Conservation (phyloP, 2,329 filamentous ascomycete genomes). For the Cercospora beticola region DNA sequence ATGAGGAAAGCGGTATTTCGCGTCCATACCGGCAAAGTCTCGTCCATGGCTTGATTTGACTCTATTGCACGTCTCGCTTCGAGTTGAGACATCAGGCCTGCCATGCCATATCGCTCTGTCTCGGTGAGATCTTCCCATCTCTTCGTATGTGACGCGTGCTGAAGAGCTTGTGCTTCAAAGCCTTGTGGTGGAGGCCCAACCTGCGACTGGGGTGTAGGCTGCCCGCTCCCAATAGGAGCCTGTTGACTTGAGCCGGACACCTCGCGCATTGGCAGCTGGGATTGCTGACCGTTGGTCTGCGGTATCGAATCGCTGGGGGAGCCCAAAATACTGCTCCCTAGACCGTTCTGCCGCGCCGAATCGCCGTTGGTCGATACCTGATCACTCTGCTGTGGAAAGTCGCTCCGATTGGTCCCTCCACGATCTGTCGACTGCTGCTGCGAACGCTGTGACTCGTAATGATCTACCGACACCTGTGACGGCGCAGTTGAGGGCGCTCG, state of each 20-base stretch:
- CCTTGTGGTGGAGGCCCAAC: constrained; percentile 10
- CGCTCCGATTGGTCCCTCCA: constrained; percentile 53
- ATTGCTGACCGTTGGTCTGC: constrained; percentile 28
- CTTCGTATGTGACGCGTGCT: constrained; percentile 39
- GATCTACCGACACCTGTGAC: constrained; percentile 51
- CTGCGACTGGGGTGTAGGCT: constrained; percentile 16
- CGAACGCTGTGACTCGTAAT: constrained; percentile 55
- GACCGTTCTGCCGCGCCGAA: constrained; percentile 24
- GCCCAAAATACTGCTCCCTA: constrained; percentile 24
- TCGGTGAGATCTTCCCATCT: constrained; percentile 59
- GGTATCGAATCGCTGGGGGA: constrained; percentile 29
- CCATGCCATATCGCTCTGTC: constrained; percentile 59
- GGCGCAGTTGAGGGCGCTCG: constrained; percentile 47
- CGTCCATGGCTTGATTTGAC: constrained; percentile 30
- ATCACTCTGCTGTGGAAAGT: constrained; percentile 60
- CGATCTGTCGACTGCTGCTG: constrained; percentile 35
- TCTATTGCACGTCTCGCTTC: constrained; percentile 32
- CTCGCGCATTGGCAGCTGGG: constrained; percentile 32
- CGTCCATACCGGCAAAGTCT: constrained; percentile 33
- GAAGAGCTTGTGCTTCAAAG: constrained; percentile 21
- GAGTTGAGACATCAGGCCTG: constrained; percentile 57
- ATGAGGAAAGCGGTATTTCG: constrained; percentile 49
- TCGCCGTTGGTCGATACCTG: constrained; percentile 49
- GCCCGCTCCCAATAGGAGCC: constrained; percentile 29
- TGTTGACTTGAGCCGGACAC: constrained; percentile 27